Percentiles rank a stretch among this genome's conserved stretches.
phyloP scores from a whole-genome alignment of 495 filamentous ascomycete genomes.

The Neurospora sp. region DNA sequence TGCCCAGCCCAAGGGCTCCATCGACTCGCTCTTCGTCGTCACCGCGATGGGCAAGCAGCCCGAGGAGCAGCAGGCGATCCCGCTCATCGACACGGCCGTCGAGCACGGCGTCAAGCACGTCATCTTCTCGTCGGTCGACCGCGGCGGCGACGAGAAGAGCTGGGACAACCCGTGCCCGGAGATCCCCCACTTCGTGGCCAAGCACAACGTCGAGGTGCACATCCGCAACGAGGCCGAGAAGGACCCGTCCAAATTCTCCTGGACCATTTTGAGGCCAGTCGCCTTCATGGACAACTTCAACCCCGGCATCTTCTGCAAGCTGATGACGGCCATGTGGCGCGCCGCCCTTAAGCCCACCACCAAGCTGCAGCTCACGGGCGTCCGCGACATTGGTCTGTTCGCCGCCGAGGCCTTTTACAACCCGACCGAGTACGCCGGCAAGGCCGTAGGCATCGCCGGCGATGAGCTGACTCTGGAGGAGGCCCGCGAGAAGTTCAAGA shows the following conservation, averaged over 20 bases:
- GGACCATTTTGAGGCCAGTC: slow-evolving; percentile 50
- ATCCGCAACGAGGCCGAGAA: slow-evolving; percentile 33
- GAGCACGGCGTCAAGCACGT: slow-evolving; percentile 40
- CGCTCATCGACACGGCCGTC: slow-evolving; percentile 48
- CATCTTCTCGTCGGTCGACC: slow-evolving; percentile 59
- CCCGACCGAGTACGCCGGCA: slow-evolving; percentile 20
- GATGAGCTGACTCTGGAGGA: slow-evolving; percentile 23
- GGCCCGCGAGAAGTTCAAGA: slow-evolving; percentile 39
- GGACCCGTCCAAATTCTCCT: slow-evolving; percentile 27
- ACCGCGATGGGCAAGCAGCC: slow-evolving; percentile 28
- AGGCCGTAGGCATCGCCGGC: slow-evolving; percentile 21
- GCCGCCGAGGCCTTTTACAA: slow-evolving; percentile 45
- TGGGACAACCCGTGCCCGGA: slow-evolving; percentile 43
- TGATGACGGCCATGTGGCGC: slow-evolving; percentile 47
- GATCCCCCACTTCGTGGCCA: slow-evolving; percentile 53
- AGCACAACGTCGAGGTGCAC: slow-evolving; percentile 56
- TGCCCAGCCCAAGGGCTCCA: slow-evolving; percentile 31
- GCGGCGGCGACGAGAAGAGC: slow-evolving; percentile 46
- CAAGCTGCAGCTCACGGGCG: slow-evolving; percentile 49
- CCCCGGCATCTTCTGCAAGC: slow-evolving; percentile 41
- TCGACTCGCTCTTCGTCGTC: slow-evolving; percentile 41
- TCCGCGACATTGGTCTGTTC: slow-evolving; percentile 54
- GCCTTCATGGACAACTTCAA: slow-evolving; percentile 57
- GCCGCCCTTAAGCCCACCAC: slow-evolving; percentile 27
- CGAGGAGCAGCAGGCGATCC: slow-evolving; percentile 54